phyloP scores from a whole-genome alignment of 2,329 filamentous ascomycete species.

The Claviceps monticola region DNA sequence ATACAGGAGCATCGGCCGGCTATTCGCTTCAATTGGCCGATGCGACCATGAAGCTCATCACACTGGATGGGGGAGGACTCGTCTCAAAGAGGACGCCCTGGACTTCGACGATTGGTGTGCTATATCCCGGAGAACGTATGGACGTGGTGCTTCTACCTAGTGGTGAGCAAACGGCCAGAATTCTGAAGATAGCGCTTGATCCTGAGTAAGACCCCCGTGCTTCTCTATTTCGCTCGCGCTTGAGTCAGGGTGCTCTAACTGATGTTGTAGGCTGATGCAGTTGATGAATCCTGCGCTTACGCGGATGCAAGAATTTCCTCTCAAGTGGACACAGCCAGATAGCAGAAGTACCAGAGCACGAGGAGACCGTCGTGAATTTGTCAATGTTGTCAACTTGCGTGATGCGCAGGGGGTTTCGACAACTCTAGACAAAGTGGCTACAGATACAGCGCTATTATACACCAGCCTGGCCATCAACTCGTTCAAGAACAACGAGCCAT shows the following conservation, averaged over 20 bases:
- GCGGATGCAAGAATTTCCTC: constrained; percentile 9
- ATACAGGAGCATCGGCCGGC: constrained; percentile 9
- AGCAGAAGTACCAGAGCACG: background rate
- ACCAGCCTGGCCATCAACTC: constrained; percentile 7
- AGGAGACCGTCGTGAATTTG: background rate
- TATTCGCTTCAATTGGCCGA: constrained; percentile 6
- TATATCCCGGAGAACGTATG: constrained; percentile 13
- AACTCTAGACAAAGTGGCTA: background rate
- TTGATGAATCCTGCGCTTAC: constrained; percentile 11
- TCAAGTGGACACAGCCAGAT: constrained; percentile 1
- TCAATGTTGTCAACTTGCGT: background rate
- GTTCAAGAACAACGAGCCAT: constrained; percentile 7
- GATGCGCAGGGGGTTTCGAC: background rate
- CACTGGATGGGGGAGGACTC: constrained; percentile 9
- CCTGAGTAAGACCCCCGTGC: constrained; percentile 3
- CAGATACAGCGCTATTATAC: constrained; percentile 7
- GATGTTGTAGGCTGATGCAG: constrained; percentile 9
- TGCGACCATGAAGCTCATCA: constrained; percentile 8
- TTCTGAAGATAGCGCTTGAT: constrained; percentile 5
- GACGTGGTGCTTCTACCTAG: constrained; percentile 4
- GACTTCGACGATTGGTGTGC: constrained; percentile 8
- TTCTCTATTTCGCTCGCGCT: background rate
- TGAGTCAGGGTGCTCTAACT: background rate
- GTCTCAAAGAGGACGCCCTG: constrained; percentile 5
- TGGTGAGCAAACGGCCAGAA: background rate